A percentile compares a stretch with the other conserved stretches of the same genome.
Evolutionary conservation across 176 grass and related monocot genomes (phyloP).

Genomic region (Carex cristatella): DNA sequence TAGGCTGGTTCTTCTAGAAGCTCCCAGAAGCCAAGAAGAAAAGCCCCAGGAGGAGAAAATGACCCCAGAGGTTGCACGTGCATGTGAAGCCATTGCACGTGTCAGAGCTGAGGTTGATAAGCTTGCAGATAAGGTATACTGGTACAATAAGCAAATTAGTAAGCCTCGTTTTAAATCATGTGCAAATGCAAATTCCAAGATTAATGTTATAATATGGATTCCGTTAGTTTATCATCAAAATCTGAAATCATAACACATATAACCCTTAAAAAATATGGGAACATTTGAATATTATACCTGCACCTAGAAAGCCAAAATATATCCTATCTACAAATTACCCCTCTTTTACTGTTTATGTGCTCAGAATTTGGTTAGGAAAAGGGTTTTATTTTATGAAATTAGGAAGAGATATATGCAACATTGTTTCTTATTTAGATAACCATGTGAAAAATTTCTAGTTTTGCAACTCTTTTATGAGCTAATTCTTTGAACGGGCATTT

Average conservation of each 20-base stretch:
- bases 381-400: background rate
- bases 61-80: conserved; percentile 6
- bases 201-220: background rate
- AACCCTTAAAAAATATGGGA: background rate
- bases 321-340: background rate
- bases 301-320: background rate
- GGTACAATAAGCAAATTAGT: background rate
- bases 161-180: background rate
- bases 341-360: background rate
- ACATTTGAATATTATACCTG: background rate
- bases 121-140: conserved; percentile 24
- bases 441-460: background rate
- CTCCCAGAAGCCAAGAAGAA: conserved; percentile 19
- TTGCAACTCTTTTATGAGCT: background rate
- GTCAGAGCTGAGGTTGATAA: conserved; percentile 30
- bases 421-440: background rate
- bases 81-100: conserved; percentile 17
- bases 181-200: background rate
- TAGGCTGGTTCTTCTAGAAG: conserved; percentile 69
- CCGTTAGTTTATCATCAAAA: background rate
- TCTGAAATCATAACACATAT: background rate
- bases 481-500: background rate
- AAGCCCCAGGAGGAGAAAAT: background rate
- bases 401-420: background rate
- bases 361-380: background rate